Percentiles rank a stretch among this genome's conserved stretches.
phyloP scores from a whole-genome alignment of 1,284 basidiomycete genomes.

The Tremellales sp. region DNA sequence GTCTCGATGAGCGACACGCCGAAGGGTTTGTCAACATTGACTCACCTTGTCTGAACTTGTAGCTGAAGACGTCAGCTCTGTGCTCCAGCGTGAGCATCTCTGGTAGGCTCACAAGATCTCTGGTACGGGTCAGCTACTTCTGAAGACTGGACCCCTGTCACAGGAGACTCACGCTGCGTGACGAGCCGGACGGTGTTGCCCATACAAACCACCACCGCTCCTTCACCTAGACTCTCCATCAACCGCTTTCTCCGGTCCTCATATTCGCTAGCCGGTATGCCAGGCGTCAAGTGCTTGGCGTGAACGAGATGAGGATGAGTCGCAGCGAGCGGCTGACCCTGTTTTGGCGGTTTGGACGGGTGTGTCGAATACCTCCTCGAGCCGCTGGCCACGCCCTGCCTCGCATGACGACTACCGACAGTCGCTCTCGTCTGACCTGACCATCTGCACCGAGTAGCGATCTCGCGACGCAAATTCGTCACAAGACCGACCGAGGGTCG shows the following conservation, averaged over 20 bases:
- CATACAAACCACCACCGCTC: slow-evolving; percentile 72
- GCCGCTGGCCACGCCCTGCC: no score
- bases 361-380: slow-evolving; percentile 7
- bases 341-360: slow-evolving; percentile 58
- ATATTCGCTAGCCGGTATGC: slow-evolving; percentile 78
- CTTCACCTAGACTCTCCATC: slow-evolving; percentile 72
- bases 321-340: slow-evolving; percentile 69
- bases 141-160: slow-evolving; percentile 6
- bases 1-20: neutral
- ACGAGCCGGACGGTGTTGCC: slow-evolving; percentile 81
- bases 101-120: slow-evolving; percentile 54
- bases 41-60: slow-evolving; percentile 79
- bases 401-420: no score
- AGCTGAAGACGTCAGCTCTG: slow-evolving; percentile 56
- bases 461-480: no score
- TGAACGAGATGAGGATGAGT: slow-evolving; percentile 77
- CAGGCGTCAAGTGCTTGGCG: slow-evolving; percentile 73
- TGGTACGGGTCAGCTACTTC: slow-evolving; percentile 19
- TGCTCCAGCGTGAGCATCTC: no score
- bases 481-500: no score
- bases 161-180: slow-evolving; percentile 65
- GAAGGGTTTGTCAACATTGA: neutral
- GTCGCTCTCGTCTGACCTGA: no score
- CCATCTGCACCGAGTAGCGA: no score
- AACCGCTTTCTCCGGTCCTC: slow-evolving; percentile 67